Percentiles rank a stretch among this genome's conserved stretches.
These are phyloP conservation scores for Plantago coronopus DNA, from an alignment of 305 asterid species.

Conservation along the genomic window DNA sequence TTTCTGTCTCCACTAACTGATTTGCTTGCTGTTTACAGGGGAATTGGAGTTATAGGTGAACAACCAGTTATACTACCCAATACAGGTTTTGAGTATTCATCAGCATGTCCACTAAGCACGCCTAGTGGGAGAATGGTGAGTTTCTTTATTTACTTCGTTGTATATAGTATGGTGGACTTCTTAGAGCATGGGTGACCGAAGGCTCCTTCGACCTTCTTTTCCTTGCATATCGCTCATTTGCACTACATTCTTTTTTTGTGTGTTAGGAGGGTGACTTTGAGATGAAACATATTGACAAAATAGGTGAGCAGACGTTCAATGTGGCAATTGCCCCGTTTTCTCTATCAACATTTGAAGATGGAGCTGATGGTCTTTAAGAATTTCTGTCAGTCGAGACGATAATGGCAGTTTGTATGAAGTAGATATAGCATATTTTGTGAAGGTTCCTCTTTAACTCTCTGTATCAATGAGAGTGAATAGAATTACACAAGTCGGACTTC, in stretches of 20 bases:
- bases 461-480: too few relatives aligned
- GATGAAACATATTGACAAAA: conserved; percentile 69
- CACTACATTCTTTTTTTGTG: conserved; percentile 16
- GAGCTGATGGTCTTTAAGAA: conserved; percentile 33
- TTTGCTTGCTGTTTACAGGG: conserved; percentile 37
- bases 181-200: too few relatives aligned
- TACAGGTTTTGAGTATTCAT: conserved; percentile 77
- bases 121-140: conserved; percentile 87
- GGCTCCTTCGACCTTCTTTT: too few relatives aligned
- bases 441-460: too few relatives aligned
- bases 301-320: conserved; percentile 54
- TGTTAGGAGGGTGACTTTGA: conserved; percentile 78
- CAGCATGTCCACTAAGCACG: conserved; percentile 85
- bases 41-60: conserved; percentile 81
- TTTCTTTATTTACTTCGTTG: background rate
- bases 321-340: conserved; percentile 74
- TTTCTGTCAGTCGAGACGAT: background rate
- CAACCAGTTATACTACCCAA: conserved; percentile 92
- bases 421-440: conserved; percentile 8
- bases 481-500: too few relatives aligned
- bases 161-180: too few relatives aligned
- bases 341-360: conserved; percentile 60
- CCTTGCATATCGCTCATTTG: background rate
- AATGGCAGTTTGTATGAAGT: conserved; percentile 5
- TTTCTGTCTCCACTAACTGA: conserved; percentile 1